Base-by-base conservation (phyloP, 2,329 filamentous ascomycete species). In the Aspergillus felis region DNA sequence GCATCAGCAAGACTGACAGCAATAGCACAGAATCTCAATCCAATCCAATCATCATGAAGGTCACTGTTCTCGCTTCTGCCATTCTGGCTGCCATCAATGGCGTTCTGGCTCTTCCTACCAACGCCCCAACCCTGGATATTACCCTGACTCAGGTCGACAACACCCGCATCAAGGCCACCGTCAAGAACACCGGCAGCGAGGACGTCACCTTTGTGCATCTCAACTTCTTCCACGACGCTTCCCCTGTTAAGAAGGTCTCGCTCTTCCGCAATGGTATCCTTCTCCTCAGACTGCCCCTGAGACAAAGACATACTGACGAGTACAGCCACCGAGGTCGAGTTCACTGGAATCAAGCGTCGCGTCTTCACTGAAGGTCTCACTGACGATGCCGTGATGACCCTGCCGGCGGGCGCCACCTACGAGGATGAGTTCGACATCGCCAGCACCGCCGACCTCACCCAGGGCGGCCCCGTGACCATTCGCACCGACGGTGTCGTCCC, bases 401-500 rank as follows among this genome's bases (percentile, higher is more conserved):
- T 74, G 5, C 63, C 64, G 55, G 58, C 63, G 32, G 70, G 71
- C n/a, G 68, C 64, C 32, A 66, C 58, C 22, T 50, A 70, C 4
- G 67, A 70, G 46, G 67, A 73, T 52, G 68, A 70, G 46, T 71
- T 74, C 47, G 70, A 74, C 51, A 68, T 75, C 47, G 74, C 75
- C 10, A 61, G 61, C 57, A 68, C 69, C 42, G 60, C 70, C 6
- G 81, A 82, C 52, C 60, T 83, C 22, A 69, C 70, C 24, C 61
- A 68, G n/a, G 77, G 78, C 38, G 86, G 85, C 57, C 74, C 76
- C 52, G 85, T 85, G 66, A 80, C 81, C 54, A 71, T 90, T 51
- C 76, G 80, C 54, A 79, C 84, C 4, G 73, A 74, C 4, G 87
- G 87, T 5, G 76, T 79, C 10, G 77, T 89, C 47, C 81, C 83